Evolutionary conservation across 768 basidiomycete species (phyloP).

Genomic region (Phaffia tasmanica): DNA sequence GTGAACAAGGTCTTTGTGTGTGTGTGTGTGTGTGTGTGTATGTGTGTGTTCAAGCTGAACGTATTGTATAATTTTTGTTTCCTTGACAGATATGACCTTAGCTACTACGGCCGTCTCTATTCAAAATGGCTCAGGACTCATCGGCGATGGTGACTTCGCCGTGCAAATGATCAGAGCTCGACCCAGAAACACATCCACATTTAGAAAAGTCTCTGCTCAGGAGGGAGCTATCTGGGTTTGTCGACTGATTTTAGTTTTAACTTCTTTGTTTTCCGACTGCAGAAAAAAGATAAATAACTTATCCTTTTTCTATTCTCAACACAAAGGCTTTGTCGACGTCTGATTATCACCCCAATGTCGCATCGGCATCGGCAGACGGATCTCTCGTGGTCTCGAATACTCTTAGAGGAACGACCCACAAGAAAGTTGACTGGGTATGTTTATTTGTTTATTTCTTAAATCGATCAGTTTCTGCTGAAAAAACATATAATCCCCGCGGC

Average conservation of each 20-base stretch:
- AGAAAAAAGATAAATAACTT: not conserved
- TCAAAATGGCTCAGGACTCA: constrained; percentile 8
- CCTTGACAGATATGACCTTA: not conserved
- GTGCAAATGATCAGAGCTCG: constrained; percentile 7
- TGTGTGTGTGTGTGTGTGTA: not conserved
- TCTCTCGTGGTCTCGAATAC: constrained; percentile 12
- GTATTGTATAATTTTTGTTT: not conserved
- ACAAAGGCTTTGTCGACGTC: constrained; percentile 13
- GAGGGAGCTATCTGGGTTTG: constrained; percentile 25
- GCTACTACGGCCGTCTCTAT: constrained; percentile 3
- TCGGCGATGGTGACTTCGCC: constrained; percentile 14
- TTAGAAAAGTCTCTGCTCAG: not conserved
- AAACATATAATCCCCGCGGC: not conserved
- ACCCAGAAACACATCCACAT: not conserved
- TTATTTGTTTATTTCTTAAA: not conserved
- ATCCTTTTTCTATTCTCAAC: not conserved
- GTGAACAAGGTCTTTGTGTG: not conserved
- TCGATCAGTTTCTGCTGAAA: too few relatives aligned
- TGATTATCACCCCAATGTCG: constrained; percentile 24
- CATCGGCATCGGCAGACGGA: constrained; percentile 16
- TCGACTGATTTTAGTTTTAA: not conserved
- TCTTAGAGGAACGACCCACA: constrained; percentile 19
- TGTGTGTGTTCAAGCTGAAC: not conserved
- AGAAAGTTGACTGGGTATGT: constrained; percentile 2
- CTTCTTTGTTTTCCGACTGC: not conserved